Conservation (phyloP, 176 grass and related monocot genomes). For the Oryza glumipatula region DNA sequence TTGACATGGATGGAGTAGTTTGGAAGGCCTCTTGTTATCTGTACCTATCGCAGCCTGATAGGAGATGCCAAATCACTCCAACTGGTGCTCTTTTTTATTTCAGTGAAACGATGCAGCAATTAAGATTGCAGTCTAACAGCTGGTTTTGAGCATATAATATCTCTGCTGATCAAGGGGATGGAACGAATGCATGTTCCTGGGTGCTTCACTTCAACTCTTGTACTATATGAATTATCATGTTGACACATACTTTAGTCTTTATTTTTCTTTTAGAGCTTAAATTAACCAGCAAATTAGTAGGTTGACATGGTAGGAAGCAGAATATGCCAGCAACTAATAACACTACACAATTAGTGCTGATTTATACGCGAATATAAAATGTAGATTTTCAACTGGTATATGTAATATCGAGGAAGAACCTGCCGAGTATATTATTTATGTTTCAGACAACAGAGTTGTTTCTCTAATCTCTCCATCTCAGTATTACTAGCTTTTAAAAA, state of each 20-base stretch:
- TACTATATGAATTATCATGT: neutral
- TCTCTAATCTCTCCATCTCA: neutral
- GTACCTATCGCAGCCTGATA: neutral
- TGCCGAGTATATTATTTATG: neutral
- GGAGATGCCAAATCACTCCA: slow-evolving; percentile 20
- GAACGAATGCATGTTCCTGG: neutral
- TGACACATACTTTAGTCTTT: slow-evolving; percentile 22
- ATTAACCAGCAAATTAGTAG: slow-evolving; percentile 17
- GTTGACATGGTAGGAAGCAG: slow-evolving; percentile 22
- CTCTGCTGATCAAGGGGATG: slow-evolving; percentile 4
- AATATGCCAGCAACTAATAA: slow-evolving; percentile 20
- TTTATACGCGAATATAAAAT: neutral
- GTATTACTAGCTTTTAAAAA: neutral
- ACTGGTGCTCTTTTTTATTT: neutral
- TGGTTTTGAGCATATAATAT: slow-evolving; percentile 1
- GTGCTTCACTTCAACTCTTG: neutral
- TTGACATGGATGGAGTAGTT: slow-evolving; percentile 4
- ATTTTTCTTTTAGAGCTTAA: neutral
- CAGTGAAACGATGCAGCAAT: slow-evolving; percentile 10
- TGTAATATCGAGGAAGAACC: neutral
- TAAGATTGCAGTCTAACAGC: slow-evolving; percentile 18
- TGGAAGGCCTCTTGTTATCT: neutral
- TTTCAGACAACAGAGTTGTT: neutral
- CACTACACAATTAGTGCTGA: neutral
- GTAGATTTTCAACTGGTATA: neutral